Base-by-base conservation (phyloP, 345 rosid species). In the Stellera chamaejasme region DNA sequence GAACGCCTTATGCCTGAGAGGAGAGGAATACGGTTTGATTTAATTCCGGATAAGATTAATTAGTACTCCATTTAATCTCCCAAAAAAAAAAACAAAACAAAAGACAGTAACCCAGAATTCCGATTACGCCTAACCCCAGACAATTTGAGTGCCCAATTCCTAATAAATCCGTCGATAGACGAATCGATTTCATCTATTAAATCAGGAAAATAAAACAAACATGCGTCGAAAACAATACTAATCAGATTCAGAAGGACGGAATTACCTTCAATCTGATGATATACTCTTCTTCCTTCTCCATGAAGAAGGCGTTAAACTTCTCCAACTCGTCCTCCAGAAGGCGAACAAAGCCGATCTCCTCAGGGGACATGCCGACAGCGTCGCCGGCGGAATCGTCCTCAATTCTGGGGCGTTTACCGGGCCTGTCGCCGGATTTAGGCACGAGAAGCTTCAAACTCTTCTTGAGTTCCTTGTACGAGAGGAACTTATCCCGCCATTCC, bases 211-310 rank as follows among this genome's bases (percentile, higher is more conserved):
- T 10, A 19, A 49, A 19, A 49, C 14, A 5, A 32, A 8, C 39
- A 32, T 32, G 39, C 39, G 39, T 32, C 5, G 39, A 32, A 32
- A 8, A 32, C 39, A 32, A 8, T 32, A 19, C 23, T 32, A 32
- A 32, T 32, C 39, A 32, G 39, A 4, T 5, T 32, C 9, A 32
- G 39, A 8, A 26, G 51, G 32, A n/a, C 9, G 10, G 28, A 41
- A 51, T 44, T 75, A 92, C 96, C 94, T 93, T 93, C 61, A 93
- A 77, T 65, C 77, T 72, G 65, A 93, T 93, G 80, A 93, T 82
- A 62, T 89, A 87, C 55, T 93, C 99, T 75, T 93, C 99, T 83
- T 93, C 99, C 58, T 93, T 76, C 73, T 89, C 97, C 27, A 89
- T 87, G 67, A 89, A 93, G 76, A 93, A 89, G 3, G 76, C 39